Evolutionary conservation across 768 basidiomycete genomes (phyloP), one percentile per base, ranked within the genome.

Genomic region (Trametes maxima): DNA sequence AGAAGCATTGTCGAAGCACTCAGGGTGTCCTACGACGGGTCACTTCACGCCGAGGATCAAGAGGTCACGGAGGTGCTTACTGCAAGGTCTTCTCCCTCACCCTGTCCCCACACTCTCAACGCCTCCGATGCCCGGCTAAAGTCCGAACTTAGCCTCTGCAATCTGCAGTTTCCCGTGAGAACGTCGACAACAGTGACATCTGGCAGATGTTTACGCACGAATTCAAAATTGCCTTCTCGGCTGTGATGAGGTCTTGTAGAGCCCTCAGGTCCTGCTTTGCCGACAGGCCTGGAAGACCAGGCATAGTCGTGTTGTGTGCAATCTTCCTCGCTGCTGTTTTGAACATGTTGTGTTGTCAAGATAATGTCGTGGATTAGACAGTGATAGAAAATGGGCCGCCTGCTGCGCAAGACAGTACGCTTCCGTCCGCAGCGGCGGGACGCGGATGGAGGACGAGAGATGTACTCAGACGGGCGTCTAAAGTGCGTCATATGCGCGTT

Each of bases 291-390:
- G 79, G 77, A 5, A 92, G 74, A 0, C 85, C 79, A 44, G 94
- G 89, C 6, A 95, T 77, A 3, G 91, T 89, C 1, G 92, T 87
- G 69, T 93, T 94, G 74, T 96, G 94, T 2, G 94, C 94, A 72
- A 96, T 83, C 75, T 87, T 92, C 39, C 88, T 85, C 67, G 89
- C 88, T 35, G 88, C 88, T 16, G 79, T 80, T 76, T 81, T 89
- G 80, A 93, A 90, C 91, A 93, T 93, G 36, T 24, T 46, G 50
- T n/a, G 11, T 13, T 42, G 14, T 36, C 17, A 14, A 51, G 35
- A 22, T 43, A n/a, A 19, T 42, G 35, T 37, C 19, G 11, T 2
- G 39, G 12, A 11, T 3, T 33, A 44, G 39, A 13, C 35, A 10
- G 25, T 47, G 14, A 49, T 40, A 39, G 25, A 45, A 52, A 43